Evolutionary conservation across 108 stramenopile species (phyloP).

Genomic region (Cylindrotheca closterium): DNA sequence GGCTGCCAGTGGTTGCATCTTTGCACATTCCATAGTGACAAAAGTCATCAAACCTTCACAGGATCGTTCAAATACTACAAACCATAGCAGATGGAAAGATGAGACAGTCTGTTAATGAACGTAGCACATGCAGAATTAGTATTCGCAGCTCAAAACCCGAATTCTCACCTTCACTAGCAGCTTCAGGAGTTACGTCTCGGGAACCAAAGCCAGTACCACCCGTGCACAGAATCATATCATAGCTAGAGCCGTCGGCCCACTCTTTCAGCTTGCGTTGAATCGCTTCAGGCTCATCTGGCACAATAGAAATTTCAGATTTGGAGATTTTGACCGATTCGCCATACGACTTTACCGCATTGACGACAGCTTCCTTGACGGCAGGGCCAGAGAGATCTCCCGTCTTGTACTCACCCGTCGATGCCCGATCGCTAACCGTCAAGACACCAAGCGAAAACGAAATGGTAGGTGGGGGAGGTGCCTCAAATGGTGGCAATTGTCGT

Average conservation of each 20-base stretch:
- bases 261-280: slow-evolving; percentile 48
- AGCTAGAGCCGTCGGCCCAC: slow-evolving; percentile 45
- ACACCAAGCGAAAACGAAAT: slow-evolving; percentile 59
- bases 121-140: too few species aligned
- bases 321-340: slow-evolving; percentile 7
- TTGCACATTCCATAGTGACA: slow-evolving; percentile 60
- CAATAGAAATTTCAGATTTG: slow-evolving; percentile 44
- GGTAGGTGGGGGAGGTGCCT: slow-evolving; percentile 28
- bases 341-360: background rate
- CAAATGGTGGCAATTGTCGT: slow-evolving; percentile 26
- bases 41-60: slow-evolving; percentile 75
- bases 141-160: too few species aligned
- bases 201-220: slow-evolving; percentile 90
- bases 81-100: too few species aligned
- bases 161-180: slow-evolving; percentile 38
- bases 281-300: slow-evolving; percentile 73
- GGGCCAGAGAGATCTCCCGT: slow-evolving; percentile 88
- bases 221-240: slow-evolving; percentile 83
- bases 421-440: slow-evolving; percentile 87
- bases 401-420: slow-evolving; percentile 60
- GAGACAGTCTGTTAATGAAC: too few species aligned
- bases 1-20: slow-evolving; percentile 66
- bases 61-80: slow-evolving; percentile 52
- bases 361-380: slow-evolving; percentile 55
- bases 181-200: slow-evolving; percentile 93